Percentiles rank a stretch among this genome's conserved stretches.
These are phyloP conservation scores for Beauveria sp. DNA, from an alignment of 2,329 filamentous ascomycete genomes.

Conservation along the genomic window DNA sequence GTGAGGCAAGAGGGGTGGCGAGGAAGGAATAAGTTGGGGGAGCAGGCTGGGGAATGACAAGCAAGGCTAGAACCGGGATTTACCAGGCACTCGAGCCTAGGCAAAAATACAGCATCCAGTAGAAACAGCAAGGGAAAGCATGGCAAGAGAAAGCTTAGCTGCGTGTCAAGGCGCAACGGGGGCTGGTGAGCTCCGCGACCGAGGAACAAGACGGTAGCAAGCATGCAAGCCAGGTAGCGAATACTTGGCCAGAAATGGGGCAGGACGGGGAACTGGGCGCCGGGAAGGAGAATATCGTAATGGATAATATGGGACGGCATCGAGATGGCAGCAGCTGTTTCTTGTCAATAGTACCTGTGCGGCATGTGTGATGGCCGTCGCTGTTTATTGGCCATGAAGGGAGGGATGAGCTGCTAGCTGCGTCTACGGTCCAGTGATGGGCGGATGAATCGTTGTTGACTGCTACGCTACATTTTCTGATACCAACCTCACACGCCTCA, in stretches of 20 bases:
- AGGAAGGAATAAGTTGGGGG: neutral
- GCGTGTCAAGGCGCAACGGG: neutral
- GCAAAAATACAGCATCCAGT: neutral
- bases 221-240: neutral
- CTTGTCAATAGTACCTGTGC: neutral
- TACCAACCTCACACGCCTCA: too few species aligned
- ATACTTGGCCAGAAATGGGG: neutral
- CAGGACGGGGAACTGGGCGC: neutral
- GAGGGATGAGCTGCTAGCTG: neutral
- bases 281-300: neutral
- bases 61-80: constrained; percentile 1
- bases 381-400: constrained; percentile 1
- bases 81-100: neutral
- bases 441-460: neutral
- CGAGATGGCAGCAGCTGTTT: neutral
- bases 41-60: neutral
- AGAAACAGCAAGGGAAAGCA: neutral
- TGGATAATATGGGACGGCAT: neutral
- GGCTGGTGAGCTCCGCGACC: neutral
- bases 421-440: neutral
- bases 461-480: too few species aligned
- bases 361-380: neutral
- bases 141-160: neutral
- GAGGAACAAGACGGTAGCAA: neutral
- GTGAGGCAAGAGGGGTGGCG: constrained; percentile 1